These are phyloP conservation scores for Pseudogymnoascus sp. DNA, from an alignment of 2,329 filamentous ascomycete genomes.

Conservation along the genomic window DNA sequence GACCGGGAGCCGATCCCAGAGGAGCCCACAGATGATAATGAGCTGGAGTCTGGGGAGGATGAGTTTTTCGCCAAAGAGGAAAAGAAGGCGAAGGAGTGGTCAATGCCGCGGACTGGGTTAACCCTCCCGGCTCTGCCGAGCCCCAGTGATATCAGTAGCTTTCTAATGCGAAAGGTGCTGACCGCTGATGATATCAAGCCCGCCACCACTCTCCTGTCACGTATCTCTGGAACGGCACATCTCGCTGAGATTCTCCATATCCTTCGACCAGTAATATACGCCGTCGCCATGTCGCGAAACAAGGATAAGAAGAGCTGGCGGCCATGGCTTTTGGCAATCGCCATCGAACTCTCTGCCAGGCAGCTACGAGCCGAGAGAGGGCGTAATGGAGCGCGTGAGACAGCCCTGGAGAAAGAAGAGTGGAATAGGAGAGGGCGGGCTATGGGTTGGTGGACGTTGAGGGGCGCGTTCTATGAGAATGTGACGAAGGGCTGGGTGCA, in stretches of 20 bases:
- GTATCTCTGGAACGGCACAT: conserved; percentile 64
- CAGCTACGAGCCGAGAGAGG: conserved; percentile 61
- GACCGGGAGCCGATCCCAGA: conserved; percentile 73
- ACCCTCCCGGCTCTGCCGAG: conserved; percentile 77
- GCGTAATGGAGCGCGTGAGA: conserved; percentile 50
- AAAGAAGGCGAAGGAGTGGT: conserved; percentile 53
- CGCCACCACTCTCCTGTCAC: conserved; percentile 76
- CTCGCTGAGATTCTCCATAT: conserved; percentile 89
- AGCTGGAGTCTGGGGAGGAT: conserved; percentile 35
- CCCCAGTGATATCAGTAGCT: conserved; percentile 73
- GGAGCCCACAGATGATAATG: conserved; percentile 37
- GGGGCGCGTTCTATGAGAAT: conserved; percentile 93
- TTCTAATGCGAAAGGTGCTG: conserved; percentile 81
- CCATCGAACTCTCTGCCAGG: conserved; percentile 80
- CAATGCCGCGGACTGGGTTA: conserved; percentile 89
- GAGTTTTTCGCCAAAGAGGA: conserved; percentile 32
- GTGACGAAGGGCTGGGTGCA: conserved; percentile 68
- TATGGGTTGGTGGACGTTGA: conserved; percentile 92
- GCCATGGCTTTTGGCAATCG: conserved; percentile 82
- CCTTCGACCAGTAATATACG: conserved; percentile 79
- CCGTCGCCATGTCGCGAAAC: conserved; percentile 62
- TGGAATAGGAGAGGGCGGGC: conserved; percentile 81
- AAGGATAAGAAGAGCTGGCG: conserved; percentile 76
- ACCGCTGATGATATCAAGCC: conserved; percentile 96
- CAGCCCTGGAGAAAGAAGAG: conserved; percentile 82